These are phyloP conservation scores for Luffa aegyptiaca DNA, from an alignment of 306 rosid genomes.

Conservation along the genomic window DNA sequence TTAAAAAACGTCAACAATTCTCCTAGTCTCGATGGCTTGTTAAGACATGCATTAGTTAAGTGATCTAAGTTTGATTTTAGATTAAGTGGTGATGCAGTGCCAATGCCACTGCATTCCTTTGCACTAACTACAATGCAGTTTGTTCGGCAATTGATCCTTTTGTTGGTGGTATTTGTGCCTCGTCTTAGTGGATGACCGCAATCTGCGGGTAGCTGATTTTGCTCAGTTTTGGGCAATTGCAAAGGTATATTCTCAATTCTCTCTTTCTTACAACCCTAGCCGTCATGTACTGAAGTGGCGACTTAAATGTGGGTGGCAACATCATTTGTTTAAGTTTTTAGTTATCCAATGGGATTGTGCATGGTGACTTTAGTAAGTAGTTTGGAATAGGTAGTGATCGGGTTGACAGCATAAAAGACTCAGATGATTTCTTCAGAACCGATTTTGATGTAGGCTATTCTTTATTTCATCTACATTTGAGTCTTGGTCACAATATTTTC, in stretches of 20 bases:
- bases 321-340: slow-evolving; percentile 12
- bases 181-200: slow-evolving; percentile 99
- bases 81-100: slow-evolving; percentile 74
- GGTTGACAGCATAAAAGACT: not conserved
- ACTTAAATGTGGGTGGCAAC: slow-evolving; percentile 21
- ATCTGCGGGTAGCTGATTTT: slow-evolving; percentile 99
- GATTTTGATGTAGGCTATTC: slow-evolving; percentile 1
- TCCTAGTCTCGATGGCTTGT: slow-evolving; percentile 30
- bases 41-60: slow-evolving; percentile 32
- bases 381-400: not conserved
- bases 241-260: slow-evolving; percentile 90
- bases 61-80: slow-evolving; percentile 62
- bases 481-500: not conserved
- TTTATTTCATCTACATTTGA: not conserved
- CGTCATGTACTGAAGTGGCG: slow-evolving; percentile 56
- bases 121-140: slow-evolving; percentile 97
- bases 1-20: slow-evolving; percentile 21
- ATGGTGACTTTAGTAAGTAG: not conserved
- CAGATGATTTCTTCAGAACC: not conserved
- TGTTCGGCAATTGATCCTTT: slow-evolving; percentile 94
- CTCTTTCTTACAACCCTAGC: slow-evolving; percentile 61
- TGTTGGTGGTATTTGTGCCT: slow-evolving; percentile 98
- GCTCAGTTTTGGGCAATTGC: slow-evolving; percentile 99
- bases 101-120: slow-evolving; percentile 78
- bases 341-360: slow-evolving; percentile 13